Evolutionary conservation across 495 filamentous ascomycete species (phyloP).

Genomic region (Cenococcum geophilum): DNA sequence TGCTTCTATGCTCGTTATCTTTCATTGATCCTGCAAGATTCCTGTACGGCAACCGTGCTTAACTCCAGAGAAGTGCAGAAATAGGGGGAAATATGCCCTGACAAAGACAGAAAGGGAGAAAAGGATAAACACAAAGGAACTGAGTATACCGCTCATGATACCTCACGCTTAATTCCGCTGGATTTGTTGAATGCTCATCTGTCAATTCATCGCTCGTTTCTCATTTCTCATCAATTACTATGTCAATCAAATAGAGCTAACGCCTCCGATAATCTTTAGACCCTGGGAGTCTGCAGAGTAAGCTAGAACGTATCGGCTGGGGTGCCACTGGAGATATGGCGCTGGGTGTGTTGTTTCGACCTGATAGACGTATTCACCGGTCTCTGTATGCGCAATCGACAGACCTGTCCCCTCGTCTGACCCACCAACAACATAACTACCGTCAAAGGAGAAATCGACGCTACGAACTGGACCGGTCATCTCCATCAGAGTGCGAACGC

Average conservation of each 20-base stretch:
- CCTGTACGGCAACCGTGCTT: too few species aligned
- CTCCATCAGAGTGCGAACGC: conserved; percentile 64
- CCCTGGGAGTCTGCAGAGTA: conserved; percentile 78
- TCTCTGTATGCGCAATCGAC: conserved; percentile 72
- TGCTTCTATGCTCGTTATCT: too few species aligned
- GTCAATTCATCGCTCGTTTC: too few species aligned
- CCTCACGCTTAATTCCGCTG: too few species aligned
- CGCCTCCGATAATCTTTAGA: conserved; percentile 69
- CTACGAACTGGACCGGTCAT: conserved; percentile 75
- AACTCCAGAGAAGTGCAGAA: too few species aligned
- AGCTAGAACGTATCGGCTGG: conserved; percentile 78
- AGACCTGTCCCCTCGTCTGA: conserved; percentile 62
- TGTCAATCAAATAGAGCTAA: not conserved
- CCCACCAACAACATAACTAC: conserved; percentile 76
- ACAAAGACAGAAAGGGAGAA: too few species aligned
- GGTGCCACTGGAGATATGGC: conserved; percentile 75
- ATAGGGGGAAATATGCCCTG: too few species aligned
- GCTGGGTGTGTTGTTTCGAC: conserved; percentile 60
- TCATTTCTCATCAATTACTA: too few species aligned
- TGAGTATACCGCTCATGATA: too few species aligned
- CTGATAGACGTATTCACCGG: conserved; percentile 75
- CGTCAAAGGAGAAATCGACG: conserved; percentile 88
- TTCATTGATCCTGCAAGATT: too few species aligned
- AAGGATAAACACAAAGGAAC: too few species aligned
- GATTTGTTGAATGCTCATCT: too few species aligned